Evolutionary conservation across 176 grass and related monocot genomes (phyloP).

Genomic region (Hsuehochloa calcarea): DNA sequence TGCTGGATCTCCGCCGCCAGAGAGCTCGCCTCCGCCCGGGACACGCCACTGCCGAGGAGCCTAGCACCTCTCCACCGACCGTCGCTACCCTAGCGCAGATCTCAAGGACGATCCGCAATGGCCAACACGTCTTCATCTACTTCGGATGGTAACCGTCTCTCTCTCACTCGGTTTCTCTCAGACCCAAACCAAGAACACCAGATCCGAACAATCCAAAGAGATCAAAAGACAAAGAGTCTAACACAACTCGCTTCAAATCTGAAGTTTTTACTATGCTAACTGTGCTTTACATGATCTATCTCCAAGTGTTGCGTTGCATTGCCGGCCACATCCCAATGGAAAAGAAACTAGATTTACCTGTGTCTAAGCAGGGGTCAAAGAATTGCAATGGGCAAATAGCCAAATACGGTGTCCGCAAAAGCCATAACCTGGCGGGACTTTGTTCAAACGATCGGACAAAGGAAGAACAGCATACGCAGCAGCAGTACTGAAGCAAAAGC

Average conservation of each 20-base stretch:
- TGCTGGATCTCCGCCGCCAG: too few relatives aligned
- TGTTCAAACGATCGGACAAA: constrained; percentile 29
- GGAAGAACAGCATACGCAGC: not conserved
- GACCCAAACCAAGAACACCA: too few relatives aligned
- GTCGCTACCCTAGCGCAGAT: too few relatives aligned
- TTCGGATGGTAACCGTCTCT: too few relatives aligned
- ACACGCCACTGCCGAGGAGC: too few relatives aligned
- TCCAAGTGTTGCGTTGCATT: not conserved
- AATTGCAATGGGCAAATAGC: not conserved
- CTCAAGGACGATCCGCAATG: too few relatives aligned
- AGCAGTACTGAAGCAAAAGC: constrained; percentile 11
- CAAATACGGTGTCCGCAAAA: not conserved
- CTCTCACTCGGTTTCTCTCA: too few relatives aligned
- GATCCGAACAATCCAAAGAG: too few relatives aligned
- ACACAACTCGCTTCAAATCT: constrained; percentile 10
- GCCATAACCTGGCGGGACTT: constrained; percentile 31
- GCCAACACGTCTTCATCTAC: too few relatives aligned
- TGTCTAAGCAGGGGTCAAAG: not conserved
- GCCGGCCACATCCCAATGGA: not conserved
- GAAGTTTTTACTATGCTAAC: not conserved
- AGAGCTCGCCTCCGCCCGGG: too few relatives aligned
- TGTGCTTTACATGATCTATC: not conserved
- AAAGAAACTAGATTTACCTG: not conserved
- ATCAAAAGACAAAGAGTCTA: too few relatives aligned
- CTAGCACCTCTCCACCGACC: too few relatives aligned